phyloP scores from a whole-genome alignment of 2,329 filamentous ascomycete species.

The Monosporascus sp. region DNA sequence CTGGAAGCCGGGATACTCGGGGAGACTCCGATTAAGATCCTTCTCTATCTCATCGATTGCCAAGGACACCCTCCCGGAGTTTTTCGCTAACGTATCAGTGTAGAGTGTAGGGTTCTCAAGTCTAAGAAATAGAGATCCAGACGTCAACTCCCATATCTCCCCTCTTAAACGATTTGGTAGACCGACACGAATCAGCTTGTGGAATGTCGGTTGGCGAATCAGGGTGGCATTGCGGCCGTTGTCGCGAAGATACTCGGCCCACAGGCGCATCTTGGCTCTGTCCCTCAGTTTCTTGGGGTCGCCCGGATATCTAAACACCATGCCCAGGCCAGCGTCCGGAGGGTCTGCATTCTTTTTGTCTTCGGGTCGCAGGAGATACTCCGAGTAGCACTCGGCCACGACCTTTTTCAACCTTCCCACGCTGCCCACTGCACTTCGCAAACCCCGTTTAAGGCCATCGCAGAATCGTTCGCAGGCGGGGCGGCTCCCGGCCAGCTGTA shows the following conservation, averaged over 20 bases:
- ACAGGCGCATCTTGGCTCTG: conserved; percentile 93
- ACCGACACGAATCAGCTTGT: conserved; percentile 93
- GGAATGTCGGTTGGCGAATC: conserved; percentile 92
- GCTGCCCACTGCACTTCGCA: conserved; percentile 81
- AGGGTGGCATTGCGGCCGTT: conserved; percentile 91
- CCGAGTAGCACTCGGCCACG: conserved; percentile 82
- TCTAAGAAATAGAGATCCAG: conserved; percentile 82
- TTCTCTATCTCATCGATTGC: conserved; percentile 99
- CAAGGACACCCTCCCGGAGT: conserved; percentile 79
- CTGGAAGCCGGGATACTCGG: conserved; percentile 96
- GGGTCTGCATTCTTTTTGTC: conserved; percentile 58
- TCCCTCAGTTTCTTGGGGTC: conserved; percentile 92
- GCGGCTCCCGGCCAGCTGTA: conserved; percentile 85
- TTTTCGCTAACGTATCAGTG: conserved; percentile 76
- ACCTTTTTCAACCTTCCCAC: conserved; percentile 80
- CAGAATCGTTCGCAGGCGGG: conserved; percentile 93
- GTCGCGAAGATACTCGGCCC: conserved; percentile 93
- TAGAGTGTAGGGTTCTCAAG: conserved; percentile 83
- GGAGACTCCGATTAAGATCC: conserved; percentile 90
- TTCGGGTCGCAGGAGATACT: conserved; percentile 66
- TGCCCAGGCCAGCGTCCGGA: conserved; percentile 90
- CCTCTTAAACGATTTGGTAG: conserved; percentile 88
- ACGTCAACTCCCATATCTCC: conserved; percentile 94
- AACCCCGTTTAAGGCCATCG: conserved; percentile 85
- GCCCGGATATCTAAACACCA: conserved; percentile 90